Evolutionary conservation across 176 grass and related monocot species (phyloP), one percentile per base, ranked within the genome.

Genomic region (Carex parvula): DNA sequence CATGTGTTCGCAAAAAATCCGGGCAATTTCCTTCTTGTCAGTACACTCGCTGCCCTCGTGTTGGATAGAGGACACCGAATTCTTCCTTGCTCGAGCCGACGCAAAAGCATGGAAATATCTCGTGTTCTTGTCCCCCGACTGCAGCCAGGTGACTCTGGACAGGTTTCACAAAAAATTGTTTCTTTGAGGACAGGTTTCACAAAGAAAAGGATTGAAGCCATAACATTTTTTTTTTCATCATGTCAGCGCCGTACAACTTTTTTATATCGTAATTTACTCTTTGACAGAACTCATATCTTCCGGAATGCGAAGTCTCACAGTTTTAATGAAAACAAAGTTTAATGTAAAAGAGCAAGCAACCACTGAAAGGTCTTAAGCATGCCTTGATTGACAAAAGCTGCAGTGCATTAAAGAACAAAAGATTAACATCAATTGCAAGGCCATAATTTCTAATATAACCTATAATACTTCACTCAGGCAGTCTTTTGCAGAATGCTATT

Each of bases 401-500:
- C 15, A 55, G 13, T 54, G 30, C 72, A 76, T 55, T 15, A 24
- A 26, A 54, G 10, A 54, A 76, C 46, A 76, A 76, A 30, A 8
- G 1, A 76, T 55, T 15, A 53, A 6, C 12, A 53, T 22, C 8
- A 22, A 52, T 21, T 2, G 22, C 21, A 61, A 61, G 33, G 33
- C 33, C 33, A 35, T 3, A 35, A 81, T 62, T 81, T 62, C 56
- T 44, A 60, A 61, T 39, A 13, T 16, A n/a, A 41, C 18, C 30
- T 7, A 39, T 1, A 32, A 54, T 33, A 33, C 42, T 33, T 33
- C 29, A 84, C 82, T 58, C n/a, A 84, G 59, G 35, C 90, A 21
- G 35, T 35, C 17, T 55, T 86, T 62, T 73, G 80, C 81, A 97
- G 70, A 57, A 97, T 61, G 57, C 81, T 88, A 44, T 92, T 87